Conservation (phyloP, 2,329 filamentous ascomycete genomes). For the Microdochium bolleyi region DNA sequence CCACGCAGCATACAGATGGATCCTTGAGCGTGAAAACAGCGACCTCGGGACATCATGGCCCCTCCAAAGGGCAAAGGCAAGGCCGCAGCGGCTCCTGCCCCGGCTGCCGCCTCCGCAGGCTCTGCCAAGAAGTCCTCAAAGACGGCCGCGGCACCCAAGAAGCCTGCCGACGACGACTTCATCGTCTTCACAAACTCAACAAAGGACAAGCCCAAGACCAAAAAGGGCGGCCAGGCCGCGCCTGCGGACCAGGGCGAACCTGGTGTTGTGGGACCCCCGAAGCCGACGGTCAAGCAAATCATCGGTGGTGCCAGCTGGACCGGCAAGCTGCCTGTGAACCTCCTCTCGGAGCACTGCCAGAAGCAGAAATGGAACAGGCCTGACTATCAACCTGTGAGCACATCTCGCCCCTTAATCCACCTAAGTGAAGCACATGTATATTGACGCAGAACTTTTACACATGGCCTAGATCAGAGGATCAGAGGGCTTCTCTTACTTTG, state of each 20-base stretch:
- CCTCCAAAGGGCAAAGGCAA: constrained; percentile 47
- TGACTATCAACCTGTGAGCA: constrained; percentile 71
- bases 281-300: constrained; percentile 65
- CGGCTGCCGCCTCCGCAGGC: constrained; percentile 11
- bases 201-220: constrained; percentile 40
- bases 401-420: constrained; percentile 4
- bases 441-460: constrained; percentile 12
- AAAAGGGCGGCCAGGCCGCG: constrained; percentile 13
- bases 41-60: constrained; percentile 22
- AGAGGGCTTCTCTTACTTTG: constrained; percentile 71
- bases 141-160: constrained; percentile 18
- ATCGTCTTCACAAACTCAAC: constrained; percentile 51
- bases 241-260: constrained; percentile 17
- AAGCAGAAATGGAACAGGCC: constrained; percentile 94
- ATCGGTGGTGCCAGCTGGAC: constrained; percentile 97
- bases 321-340: constrained; percentile 88
- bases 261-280: constrained; percentile 36
- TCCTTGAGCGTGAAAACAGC: no score
- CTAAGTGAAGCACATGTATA: constrained; percentile 3
- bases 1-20: background rate
- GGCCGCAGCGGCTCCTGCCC: constrained; percentile 26
- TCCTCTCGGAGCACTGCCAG: constrained; percentile 90
- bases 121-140: constrained; percentile 25
- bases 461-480: constrained; percentile 48
- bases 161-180: constrained; percentile 36